Percentiles rank a stretch among this genome's conserved stretches.
Conservation (phyloP, 2,329 filamentous ascomycete species). For the Alternaria angustiovoidea region DNA sequence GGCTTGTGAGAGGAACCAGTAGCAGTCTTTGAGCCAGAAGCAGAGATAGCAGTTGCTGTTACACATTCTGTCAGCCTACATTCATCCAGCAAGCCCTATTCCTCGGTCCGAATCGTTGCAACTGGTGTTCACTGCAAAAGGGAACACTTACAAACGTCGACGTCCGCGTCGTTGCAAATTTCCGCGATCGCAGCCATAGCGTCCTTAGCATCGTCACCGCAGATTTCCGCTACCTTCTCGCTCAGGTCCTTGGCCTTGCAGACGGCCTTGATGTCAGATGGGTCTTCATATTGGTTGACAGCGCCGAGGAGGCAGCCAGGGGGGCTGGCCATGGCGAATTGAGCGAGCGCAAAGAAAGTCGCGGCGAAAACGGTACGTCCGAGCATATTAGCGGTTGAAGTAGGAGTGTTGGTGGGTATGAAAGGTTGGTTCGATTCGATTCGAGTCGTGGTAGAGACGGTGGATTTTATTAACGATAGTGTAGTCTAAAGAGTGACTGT, state of each 20-base stretch:
- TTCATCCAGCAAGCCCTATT: background rate
- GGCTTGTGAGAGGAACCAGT: conserved; percentile 22
- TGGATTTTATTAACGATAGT: conserved; percentile 16
- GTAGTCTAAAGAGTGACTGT: conserved; percentile 29
- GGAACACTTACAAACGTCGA: conserved; percentile 40
- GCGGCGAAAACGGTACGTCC: conserved; percentile 37
- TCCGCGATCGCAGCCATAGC: conserved; percentile 40
- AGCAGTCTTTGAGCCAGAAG: conserved; percentile 24
- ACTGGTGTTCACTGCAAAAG: background rate
- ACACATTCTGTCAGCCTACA: conserved; percentile 7
- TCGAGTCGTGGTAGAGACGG: conserved; percentile 6
- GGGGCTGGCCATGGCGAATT: conserved; percentile 32
- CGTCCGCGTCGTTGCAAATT: conserved; percentile 36
- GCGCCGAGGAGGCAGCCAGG: conserved; percentile 44
- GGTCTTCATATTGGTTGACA: conserved; percentile 39
- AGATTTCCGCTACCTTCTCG: conserved; percentile 34
- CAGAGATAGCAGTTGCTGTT: conserved; percentile 29
- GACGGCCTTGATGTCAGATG: conserved; percentile 34
- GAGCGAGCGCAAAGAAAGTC: conserved; percentile 35
- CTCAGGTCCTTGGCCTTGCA: conserved; percentile 40
- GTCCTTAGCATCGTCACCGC: conserved; percentile 30
- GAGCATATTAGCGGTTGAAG: conserved; percentile 34
- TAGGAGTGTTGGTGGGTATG: background rate
- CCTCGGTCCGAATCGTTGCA: background rate
- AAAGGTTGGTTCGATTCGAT: background rate